A percentile compares a stretch with the other conserved stretches of the same genome.
These are phyloP conservation scores for Cordyceps cateniannulata DNA, from an alignment of 2,329 filamentous ascomycete species.

Conservation along the genomic window DNA sequence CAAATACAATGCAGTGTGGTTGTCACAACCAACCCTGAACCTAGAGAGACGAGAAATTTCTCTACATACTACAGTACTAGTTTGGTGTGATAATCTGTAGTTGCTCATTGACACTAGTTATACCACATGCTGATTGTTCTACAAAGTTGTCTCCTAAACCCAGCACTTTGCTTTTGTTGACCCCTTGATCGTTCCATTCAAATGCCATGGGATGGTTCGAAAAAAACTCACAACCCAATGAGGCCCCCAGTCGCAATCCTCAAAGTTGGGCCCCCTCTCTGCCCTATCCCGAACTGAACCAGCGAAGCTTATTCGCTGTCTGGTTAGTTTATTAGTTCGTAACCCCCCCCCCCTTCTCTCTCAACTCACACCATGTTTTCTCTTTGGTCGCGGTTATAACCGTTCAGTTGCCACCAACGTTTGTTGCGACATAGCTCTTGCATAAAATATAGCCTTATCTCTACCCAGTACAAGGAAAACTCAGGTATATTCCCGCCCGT, in stretches of 20 bases:
- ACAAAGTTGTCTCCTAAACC: not conserved
- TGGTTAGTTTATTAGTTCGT: not conserved
- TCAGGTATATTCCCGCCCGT: not conserved
- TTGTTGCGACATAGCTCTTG: not conserved
- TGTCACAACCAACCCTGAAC: not conserved
- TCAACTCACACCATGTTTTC: not conserved
- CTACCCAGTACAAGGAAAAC: not conserved
- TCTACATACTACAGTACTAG: not conserved
- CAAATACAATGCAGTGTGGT: not conserved
- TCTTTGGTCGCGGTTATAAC: not conserved
- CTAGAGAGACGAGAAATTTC: not conserved
- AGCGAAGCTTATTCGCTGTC: not conserved
- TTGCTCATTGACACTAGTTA: not conserved
- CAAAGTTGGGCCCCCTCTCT: not conserved
- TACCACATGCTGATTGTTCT: not conserved
- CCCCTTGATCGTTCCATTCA: not conserved
- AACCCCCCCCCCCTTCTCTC: not conserved
- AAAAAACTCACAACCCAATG: not conserved
- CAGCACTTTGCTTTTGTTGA: not conserved
- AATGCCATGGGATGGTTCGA: not conserved
- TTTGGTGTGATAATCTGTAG: too few species aligned
- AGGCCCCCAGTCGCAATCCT: not conserved
- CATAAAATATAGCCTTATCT: not conserved
- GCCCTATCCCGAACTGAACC: not conserved
- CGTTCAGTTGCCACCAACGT: not conserved